These are phyloP conservation scores for Mikania micrantha DNA, from an alignment of 129 eudicot species.

Conservation along the genomic window DNA sequence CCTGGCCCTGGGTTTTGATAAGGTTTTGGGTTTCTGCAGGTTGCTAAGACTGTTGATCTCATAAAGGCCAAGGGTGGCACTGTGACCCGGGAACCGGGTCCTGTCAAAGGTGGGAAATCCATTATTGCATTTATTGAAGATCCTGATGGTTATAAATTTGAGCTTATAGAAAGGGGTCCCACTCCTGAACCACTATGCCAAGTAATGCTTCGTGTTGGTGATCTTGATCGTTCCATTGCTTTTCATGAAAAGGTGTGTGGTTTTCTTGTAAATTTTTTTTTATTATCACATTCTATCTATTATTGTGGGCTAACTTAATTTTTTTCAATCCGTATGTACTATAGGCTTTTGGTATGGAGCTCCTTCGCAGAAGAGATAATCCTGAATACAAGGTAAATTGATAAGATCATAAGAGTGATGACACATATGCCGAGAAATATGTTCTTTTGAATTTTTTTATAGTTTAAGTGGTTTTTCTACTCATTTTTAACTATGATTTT, in stretches of 20 bases:
- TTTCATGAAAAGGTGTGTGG: slow-evolving; percentile 79
- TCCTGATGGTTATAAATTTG: slow-evolving; percentile 98
- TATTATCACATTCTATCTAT: not conserved
- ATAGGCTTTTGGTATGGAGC: slow-evolving; percentile 98
- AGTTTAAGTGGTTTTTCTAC: too few species aligned
- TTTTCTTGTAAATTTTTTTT: not conserved
- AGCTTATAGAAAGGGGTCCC: slow-evolving; percentile 91
- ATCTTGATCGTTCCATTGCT: slow-evolving; percentile 85
- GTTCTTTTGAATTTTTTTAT: too few species aligned
- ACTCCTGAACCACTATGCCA: slow-evolving; percentile 98
- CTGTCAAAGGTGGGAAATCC: slow-evolving; percentile 88
- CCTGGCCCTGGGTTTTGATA: not conserved
- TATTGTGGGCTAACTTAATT: not conserved
- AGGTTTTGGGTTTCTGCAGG: slow-evolving; percentile 31
- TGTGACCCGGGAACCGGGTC: slow-evolving; percentile 93
- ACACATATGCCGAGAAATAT: not conserved
- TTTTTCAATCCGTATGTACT: slow-evolving; percentile 7
- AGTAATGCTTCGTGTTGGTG: slow-evolving; percentile 99
- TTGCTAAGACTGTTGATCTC: slow-evolving; percentile 83
- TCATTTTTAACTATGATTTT: not conserved
- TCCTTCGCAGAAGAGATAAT: slow-evolving; percentile 75
- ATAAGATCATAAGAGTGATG: not conserved
- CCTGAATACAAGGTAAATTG: slow-evolving; percentile 81
- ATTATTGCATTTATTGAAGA: slow-evolving; percentile 92
- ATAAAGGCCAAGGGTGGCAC: slow-evolving; percentile 95